A percentile compares a stretch with the other conserved stretches of the same genome.
phyloP scores from a whole-genome alignment of 805 yeast species.

The Priceomyces carsonii region DNA sequence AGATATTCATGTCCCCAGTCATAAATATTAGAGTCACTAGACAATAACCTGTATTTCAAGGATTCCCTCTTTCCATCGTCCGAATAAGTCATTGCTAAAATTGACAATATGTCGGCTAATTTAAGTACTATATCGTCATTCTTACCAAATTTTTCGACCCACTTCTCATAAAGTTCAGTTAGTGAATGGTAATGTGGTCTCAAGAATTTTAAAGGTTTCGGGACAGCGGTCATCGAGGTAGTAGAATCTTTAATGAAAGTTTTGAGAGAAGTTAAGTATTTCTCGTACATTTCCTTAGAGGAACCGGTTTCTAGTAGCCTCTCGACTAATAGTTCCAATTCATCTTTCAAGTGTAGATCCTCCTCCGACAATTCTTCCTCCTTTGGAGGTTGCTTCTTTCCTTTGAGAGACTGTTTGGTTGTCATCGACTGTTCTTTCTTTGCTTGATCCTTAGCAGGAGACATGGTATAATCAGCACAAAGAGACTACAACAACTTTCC shows the following conservation, averaged over 20 bases:
- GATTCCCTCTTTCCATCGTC: slow-evolving; percentile 79
- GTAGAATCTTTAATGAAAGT: slow-evolving; percentile 86
- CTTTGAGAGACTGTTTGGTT: slow-evolving; percentile 14
- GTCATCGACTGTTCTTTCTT: slow-evolving; percentile 16
- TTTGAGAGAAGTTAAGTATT: slow-evolving; percentile 71
- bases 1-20: slow-evolving; percentile 99
- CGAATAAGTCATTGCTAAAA: slow-evolving; percentile 91
- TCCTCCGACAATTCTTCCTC: slow-evolving; percentile 93
- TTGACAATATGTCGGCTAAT: slow-evolving; percentile 88
- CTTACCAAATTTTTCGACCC: slow-evolving; percentile 44
- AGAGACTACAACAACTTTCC: too few relatives aligned
- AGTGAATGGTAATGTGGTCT: slow-evolving; percentile 82
- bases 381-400: slow-evolving; percentile 22
- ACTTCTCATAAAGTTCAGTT: slow-evolving; percentile 61
- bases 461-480: slow-evolving; percentile 22
- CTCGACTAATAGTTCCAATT: slow-evolving; percentile 84
- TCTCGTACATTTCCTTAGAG: slow-evolving; percentile 46
- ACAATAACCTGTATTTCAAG: slow-evolving; percentile 69
- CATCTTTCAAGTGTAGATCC: slow-evolving; percentile 83
- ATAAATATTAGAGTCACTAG: slow-evolving; percentile 55
- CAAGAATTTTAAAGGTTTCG: slow-evolving; percentile 94
- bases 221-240: slow-evolving; percentile 98
- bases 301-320: slow-evolving; percentile 59
- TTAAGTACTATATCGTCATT: slow-evolving; percentile 46
- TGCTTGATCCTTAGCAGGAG: slow-evolving; percentile 33